These are phyloP conservation scores for Patellifolia procumbens DNA, from an alignment of 179 eudicot species.

Conservation along the genomic window DNA sequence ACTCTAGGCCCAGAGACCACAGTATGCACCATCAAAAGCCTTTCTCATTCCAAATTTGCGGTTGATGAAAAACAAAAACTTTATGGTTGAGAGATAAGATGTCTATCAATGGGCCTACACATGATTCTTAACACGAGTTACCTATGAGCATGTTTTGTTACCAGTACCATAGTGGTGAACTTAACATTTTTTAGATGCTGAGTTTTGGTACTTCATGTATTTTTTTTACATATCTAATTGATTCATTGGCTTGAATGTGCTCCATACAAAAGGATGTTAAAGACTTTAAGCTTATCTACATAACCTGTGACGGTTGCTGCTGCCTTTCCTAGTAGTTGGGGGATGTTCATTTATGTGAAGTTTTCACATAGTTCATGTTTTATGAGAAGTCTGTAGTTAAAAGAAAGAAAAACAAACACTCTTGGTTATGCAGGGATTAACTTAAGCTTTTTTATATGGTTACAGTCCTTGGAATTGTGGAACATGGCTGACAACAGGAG, in stretches of 20 bases:
- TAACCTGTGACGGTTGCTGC: background rate
- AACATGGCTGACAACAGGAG: conserved; percentile 87
- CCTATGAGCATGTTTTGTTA: background rate
- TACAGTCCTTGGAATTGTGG: conserved; percentile 86
- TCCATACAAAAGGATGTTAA: background rate
- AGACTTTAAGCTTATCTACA: background rate
- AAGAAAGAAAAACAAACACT: background rate
- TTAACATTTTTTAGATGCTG: background rate
- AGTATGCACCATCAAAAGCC: background rate
- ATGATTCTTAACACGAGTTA: no score
- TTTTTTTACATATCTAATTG: background rate
- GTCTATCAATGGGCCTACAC: background rate
- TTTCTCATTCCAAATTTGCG: background rate
- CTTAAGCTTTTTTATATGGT: background rate
- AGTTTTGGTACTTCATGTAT: background rate
- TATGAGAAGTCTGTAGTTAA: background rate
- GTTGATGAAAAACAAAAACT: background rate
- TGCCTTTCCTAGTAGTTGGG: background rate
- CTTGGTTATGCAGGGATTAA: background rate
- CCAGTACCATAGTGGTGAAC: background rate
- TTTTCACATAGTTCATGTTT: background rate
- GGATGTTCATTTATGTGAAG: background rate
- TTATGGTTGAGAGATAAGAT: background rate
- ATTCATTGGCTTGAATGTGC: background rate
- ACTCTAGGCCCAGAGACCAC: background rate